Percentiles rank a stretch among this genome's conserved stretches.
phyloP scores from a whole-genome alignment of 2,329 filamentous ascomycete species.

The Colletotrichum costaricense region DNA sequence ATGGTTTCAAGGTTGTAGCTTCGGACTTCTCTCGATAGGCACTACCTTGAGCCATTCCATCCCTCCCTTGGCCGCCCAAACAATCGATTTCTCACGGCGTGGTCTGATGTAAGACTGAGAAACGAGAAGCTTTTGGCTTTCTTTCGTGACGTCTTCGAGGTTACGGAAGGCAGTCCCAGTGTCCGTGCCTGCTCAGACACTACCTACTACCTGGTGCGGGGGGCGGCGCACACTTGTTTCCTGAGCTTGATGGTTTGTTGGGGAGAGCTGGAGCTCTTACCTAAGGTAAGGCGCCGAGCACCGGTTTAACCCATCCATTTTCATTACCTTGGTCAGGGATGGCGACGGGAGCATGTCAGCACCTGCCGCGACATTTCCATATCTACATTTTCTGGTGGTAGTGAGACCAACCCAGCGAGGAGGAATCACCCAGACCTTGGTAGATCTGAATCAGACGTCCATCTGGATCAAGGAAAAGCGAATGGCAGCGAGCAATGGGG shows the following conservation, averaged over 20 bases:
- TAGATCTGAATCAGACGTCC: background rate
- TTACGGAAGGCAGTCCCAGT: slow-evolving; percentile 11
- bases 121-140: background rate
- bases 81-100: background rate
- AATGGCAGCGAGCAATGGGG: background rate
- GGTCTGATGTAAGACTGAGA: slow-evolving; percentile 7
- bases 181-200: slow-evolving; percentile 1
- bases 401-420: background rate
- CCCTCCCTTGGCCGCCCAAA: slow-evolving; percentile 23
- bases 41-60: background rate
- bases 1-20: background rate
- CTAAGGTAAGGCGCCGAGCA: no score
- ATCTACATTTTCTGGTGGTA: no score
- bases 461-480: background rate
- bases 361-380: no score
- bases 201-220: background rate
- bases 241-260: slow-evolving; percentile 18
- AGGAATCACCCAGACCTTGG: background rate
- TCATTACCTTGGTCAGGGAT: no score
- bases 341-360: no score
- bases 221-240: background rate
- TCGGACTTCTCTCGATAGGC: background rate
- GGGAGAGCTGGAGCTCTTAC: background rate
- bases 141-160: slow-evolving; percentile 29
- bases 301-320: no score